A percentile compares a stretch with the other conserved stretches of the same genome.
Conservation (phyloP, 148 eudicot species). For the Selenicereus undatus region DNA sequence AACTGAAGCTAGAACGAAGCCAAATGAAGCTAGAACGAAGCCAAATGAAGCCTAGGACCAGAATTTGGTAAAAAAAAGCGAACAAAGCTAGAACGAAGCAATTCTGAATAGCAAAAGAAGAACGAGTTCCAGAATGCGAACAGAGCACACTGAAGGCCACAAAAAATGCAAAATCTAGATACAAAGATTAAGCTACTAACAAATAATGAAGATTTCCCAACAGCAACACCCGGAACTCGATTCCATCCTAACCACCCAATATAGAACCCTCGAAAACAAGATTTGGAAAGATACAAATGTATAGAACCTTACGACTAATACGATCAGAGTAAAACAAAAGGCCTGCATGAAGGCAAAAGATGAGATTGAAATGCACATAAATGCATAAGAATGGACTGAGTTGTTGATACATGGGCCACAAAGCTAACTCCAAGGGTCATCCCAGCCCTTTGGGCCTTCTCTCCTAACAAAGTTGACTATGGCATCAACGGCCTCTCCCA, state of each 20-base stretch:
- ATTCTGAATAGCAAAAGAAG: too few relatives aligned
- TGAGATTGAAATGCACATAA: neutral
- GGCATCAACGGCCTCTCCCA: slow-evolving; percentile 74
- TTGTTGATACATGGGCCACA: neutral
- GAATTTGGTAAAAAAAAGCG: too few relatives aligned
- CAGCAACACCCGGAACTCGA: neutral
- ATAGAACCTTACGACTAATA: neutral
- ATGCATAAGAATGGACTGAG: neutral
- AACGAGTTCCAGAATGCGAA: too few relatives aligned
- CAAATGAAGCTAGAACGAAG: too few relatives aligned
- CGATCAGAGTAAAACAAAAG: neutral
- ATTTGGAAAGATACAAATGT: neutral
- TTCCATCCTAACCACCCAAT: neutral
- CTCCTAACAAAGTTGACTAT: slow-evolving; percentile 66
- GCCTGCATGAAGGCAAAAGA: neutral
- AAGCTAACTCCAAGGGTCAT: slow-evolving; percentile 83
- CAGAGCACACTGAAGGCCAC: too few relatives aligned
- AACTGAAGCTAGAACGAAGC: too few relatives aligned
- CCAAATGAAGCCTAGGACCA: too few relatives aligned
- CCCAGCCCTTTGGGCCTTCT: slow-evolving; percentile 93
- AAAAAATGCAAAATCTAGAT: too few relatives aligned
- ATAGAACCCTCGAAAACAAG: neutral
- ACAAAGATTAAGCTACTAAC: neutral
- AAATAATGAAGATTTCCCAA: neutral
- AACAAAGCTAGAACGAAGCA: too few relatives aligned